Evolutionary conservation across 352 stramenopile genomes (phyloP).

Genomic region (Globisporangium yorkense): DNA sequence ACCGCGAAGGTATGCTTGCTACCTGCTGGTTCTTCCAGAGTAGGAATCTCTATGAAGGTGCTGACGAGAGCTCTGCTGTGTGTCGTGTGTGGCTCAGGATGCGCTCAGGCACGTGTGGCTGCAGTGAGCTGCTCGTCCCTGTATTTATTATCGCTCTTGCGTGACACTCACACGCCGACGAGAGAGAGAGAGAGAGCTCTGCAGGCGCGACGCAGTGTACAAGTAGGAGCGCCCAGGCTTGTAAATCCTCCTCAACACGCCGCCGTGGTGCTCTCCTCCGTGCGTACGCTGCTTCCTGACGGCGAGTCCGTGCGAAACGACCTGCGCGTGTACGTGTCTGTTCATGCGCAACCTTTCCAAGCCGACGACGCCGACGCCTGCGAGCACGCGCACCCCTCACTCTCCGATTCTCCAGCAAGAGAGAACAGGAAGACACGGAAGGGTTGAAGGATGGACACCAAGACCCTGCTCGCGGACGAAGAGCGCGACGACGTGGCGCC

Average conservation of each 20-base stretch:
- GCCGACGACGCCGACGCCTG: no score
- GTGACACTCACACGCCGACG: neutral
- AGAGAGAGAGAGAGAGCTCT: no score
- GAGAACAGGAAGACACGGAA: neutral
- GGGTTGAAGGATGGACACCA: neutral
- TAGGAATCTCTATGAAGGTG: neutral
- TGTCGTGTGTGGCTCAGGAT: neutral
- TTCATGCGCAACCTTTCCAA: no score
- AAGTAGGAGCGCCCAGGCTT: neutral
- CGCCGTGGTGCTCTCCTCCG: neutral
- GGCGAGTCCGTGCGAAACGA: neutral
- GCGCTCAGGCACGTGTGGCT: constrained; percentile 1
- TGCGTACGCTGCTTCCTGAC: no score
- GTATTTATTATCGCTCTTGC: neutral
- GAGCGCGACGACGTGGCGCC: constrained; percentile 12
- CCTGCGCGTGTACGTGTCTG: no score
- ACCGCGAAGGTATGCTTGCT: constrained; percentile 21
- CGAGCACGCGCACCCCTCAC: no score
- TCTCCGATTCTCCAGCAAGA: neutral
- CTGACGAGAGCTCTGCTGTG: neutral
- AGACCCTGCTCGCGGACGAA: constrained; percentile 4
- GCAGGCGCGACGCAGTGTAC: neutral
- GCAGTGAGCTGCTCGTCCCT: neutral
- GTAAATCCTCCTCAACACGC: neutral
- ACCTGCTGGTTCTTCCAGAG: neutral